These are phyloP conservation scores for Pistacia vera DNA, from an alignment of 345 rosid species.

Conservation along the genomic window DNA sequence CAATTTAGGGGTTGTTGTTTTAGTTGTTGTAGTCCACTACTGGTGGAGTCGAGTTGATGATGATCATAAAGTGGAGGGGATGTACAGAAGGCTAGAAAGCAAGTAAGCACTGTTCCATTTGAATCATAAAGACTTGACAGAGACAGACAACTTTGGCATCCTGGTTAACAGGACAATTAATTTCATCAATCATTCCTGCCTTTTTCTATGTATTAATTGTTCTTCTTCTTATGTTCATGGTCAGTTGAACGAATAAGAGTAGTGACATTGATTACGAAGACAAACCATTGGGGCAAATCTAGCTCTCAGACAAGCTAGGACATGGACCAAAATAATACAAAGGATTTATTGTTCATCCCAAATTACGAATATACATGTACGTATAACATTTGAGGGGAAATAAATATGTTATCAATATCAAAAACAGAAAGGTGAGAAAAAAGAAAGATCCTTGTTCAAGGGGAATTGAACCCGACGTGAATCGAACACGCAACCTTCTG, in stretches of 20 bases:
- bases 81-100: conserved; percentile 28
- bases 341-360: no score
- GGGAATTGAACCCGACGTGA: conserved; percentile 82
- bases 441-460: not conserved
- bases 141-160: not conserved
- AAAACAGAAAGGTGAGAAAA: no score
- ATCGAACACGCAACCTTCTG: conserved; percentile 99
- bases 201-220: not conserved
- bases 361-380: no score
- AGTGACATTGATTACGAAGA: no score
- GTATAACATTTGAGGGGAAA: no score
- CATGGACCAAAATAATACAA: no score
- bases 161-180: conserved; percentile 3
- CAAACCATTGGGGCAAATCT: no score
- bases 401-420: no score
- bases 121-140: not conserved
- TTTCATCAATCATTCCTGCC: not conserved
- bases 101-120: not conserved
- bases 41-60: not conserved
- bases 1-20: conserved; percentile 17
- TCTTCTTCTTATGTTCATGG: not conserved
- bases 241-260: no score
- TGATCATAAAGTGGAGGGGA: conserved; percentile 11
- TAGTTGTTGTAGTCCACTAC: not conserved
- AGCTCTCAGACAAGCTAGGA: no score